phyloP scores from a whole-genome alignment of 495 filamentous ascomycete genomes.

The Darksidea phi region DNA sequence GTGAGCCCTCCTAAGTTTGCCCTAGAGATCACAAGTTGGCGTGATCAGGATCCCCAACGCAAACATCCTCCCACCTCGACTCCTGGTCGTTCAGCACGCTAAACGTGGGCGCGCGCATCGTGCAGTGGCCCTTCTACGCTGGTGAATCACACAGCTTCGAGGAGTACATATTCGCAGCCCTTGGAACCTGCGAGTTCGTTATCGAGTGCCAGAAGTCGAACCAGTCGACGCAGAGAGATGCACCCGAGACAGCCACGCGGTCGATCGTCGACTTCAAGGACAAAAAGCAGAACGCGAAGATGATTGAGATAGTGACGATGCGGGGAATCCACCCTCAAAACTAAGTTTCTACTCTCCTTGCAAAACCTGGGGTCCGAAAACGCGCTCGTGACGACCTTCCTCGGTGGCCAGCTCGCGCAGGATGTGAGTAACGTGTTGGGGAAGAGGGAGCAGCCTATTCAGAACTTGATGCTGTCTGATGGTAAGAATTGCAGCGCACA shows the following conservation, averaged over 20 bases:
- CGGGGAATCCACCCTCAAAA: conserved; percentile 71
- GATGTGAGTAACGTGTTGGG: conserved; percentile 96
- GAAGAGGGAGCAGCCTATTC: conserved; percentile 84
- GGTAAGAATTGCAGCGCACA: conserved; percentile 73
- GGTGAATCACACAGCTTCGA: conserved; percentile 85
- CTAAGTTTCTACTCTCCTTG: conserved; percentile 79
- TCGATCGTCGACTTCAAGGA: conserved; percentile 67
- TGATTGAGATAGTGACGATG: conserved; percentile 88
- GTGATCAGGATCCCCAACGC: conserved; percentile 73
- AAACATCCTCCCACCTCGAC: conserved; percentile 84
- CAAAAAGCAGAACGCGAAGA: conserved; percentile 69
- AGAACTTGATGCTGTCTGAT: conserved; percentile 92
- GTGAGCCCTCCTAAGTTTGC: conserved; percentile 49
- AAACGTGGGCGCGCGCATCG: conserved; percentile 77
- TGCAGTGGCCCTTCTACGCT: conserved; percentile 80
- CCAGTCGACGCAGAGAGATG: conserved; percentile 57
- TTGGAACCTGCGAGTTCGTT: conserved; percentile 83
- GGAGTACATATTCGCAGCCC: conserved; percentile 90
- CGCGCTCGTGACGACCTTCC: conserved; percentile 80
- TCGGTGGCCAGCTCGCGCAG: conserved; percentile 88
- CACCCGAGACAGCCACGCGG: conserved; percentile 74
- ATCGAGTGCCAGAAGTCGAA: conserved; percentile 83
- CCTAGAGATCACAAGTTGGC: not conserved
- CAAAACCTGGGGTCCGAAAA: conserved; percentile 80
- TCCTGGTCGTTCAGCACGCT: conserved; percentile 68